Evolutionary conservation across 495 filamentous ascomycete species (phyloP).

Genomic region (Hyaloscypha variabilis): DNA sequence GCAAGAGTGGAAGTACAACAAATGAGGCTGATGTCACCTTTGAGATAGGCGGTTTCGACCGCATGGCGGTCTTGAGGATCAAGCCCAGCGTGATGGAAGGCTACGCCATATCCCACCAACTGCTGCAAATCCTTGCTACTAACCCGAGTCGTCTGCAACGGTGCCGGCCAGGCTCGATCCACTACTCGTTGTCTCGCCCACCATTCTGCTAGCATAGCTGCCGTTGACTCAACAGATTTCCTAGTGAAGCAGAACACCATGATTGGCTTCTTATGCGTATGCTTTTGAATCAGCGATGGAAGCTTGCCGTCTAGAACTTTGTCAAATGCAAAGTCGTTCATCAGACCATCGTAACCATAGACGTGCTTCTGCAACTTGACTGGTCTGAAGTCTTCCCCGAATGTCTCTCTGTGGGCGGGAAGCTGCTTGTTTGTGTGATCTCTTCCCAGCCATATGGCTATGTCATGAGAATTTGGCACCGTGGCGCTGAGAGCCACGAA

Average conservation of each 20-base stretch:
- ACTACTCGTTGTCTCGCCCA: constrained; percentile 59
- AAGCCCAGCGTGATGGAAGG: constrained; percentile 93
- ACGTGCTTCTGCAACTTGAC: constrained; percentile 88
- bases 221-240: constrained; percentile 75
- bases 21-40: constrained; percentile 81
- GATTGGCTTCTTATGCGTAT: constrained; percentile 81
- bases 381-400: constrained; percentile 89
- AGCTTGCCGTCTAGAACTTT: constrained; percentile 76
- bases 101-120: constrained; percentile 70
- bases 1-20: constrained; percentile 96
- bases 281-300: constrained; percentile 71
- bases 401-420: constrained; percentile 75
- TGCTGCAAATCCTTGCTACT: constrained; percentile 65
- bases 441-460: constrained; percentile 90
- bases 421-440: constrained; percentile 65
- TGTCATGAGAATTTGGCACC: constrained; percentile 88
- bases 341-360: constrained; percentile 66
- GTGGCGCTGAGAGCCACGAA: constrained; percentile 95
- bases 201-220: constrained; percentile 68
- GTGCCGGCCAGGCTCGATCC: constrained; percentile 70
- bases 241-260: constrained; percentile 93
- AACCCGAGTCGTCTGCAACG: constrained; percentile 56
- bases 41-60: constrained; percentile 73
- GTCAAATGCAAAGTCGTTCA: constrained; percentile 89
- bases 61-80: constrained; percentile 67